Percentiles rank a stretch among this genome's conserved stretches.
These are phyloP conservation scores for Dothideomycetes sp. DNA, from an alignment of 2,329 filamentous ascomycete genomes.

Conservation along the genomic window DNA sequence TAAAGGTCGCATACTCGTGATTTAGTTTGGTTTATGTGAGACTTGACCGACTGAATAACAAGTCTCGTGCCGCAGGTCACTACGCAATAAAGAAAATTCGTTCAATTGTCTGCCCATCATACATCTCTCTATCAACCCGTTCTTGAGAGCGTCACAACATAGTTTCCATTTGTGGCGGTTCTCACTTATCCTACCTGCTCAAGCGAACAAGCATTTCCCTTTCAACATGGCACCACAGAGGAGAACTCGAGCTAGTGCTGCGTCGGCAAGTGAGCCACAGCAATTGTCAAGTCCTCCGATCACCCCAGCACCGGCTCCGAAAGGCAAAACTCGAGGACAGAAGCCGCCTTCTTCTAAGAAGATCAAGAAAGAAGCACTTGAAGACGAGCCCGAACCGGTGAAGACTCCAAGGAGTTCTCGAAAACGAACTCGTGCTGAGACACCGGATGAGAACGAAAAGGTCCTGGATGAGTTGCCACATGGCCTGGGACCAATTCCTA, in stretches of 20 bases:
- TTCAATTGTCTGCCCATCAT: too few species aligned
- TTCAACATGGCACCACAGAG: conserved; percentile 10
- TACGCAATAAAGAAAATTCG: too few species aligned
- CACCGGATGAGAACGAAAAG: conserved; percentile 10
- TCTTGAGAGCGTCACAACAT: too few species aligned
- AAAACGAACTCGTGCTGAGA: conserved; percentile 26
- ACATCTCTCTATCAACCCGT: too few species aligned
- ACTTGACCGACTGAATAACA: too few species aligned
- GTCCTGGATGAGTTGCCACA: conserved; percentile 43
- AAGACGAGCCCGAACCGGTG: background rate
- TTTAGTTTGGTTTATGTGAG: too few species aligned
- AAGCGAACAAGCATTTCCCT: too few species aligned
- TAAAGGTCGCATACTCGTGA: too few species aligned
- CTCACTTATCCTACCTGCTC: too few species aligned
- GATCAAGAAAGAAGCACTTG: conserved; percentile 14
- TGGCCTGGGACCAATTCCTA: conserved; percentile 37
- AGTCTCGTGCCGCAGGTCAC: too few species aligned
- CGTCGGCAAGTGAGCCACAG: conserved; percentile 8
- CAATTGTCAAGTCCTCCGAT: conserved; percentile 33
- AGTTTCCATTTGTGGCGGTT: too few species aligned
- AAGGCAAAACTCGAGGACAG: conserved; percentile 15
- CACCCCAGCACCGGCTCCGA: conserved; percentile 23
- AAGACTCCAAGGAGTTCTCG: conserved; percentile 14
- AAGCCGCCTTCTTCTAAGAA: conserved; percentile 3
- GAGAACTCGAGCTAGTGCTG: conserved; percentile 10